Conservation (phyloP, 441 rosid genomes). For the Populus hybrid region DNA sequence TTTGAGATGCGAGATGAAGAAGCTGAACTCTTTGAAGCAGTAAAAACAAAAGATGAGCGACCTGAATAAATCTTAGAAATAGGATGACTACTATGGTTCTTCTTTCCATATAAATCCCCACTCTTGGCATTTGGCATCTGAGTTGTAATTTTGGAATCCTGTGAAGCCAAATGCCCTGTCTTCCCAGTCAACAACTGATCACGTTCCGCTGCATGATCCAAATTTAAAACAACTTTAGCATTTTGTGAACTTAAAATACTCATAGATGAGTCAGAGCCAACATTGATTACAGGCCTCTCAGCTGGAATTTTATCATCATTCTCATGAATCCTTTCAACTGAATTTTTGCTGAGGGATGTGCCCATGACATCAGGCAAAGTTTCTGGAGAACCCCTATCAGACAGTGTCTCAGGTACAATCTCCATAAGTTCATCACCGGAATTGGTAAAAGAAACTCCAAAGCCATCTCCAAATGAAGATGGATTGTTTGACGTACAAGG, state of each 20-base stretch:
- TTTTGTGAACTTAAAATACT: constrained; percentile 21
- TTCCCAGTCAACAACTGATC: constrained; percentile 21
- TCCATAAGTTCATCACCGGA: constrained; percentile 34
- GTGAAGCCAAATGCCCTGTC: constrained; percentile 19
- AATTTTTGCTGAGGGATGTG: constrained; percentile 28
- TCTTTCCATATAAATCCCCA: constrained; percentile 37
- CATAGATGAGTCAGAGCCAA: constrained; percentile 32
- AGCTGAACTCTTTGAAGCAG: constrained; percentile 37
- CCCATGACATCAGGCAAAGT: constrained; percentile 21
- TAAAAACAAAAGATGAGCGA: constrained; percentile 34
- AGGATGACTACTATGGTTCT: constrained; percentile 28
- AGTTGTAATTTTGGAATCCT: constrained; percentile 26
- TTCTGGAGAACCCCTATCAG: constrained; percentile 41
- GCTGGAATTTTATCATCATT: constrained; percentile 24
- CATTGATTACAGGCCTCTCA: constrained; percentile 35
- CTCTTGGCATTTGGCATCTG: constrained; percentile 17
- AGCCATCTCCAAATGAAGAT: constrained; percentile 30
- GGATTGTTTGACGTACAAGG: constrained; percentile 28
- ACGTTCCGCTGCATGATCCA: constrained; percentile 16
- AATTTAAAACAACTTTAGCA: constrained; percentile 27
- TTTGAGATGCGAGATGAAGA: constrained; percentile 41
- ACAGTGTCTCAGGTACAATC: constrained; percentile 35
- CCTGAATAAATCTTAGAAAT: constrained; percentile 39
- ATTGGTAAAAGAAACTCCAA: constrained; percentile 33
- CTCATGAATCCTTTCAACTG: constrained; percentile 30